Percentiles rank a stretch among this genome's conserved stretches.
phyloP scores from a whole-genome alignment of 345 rosid species.

The Excoecaria agallocha region DNA sequence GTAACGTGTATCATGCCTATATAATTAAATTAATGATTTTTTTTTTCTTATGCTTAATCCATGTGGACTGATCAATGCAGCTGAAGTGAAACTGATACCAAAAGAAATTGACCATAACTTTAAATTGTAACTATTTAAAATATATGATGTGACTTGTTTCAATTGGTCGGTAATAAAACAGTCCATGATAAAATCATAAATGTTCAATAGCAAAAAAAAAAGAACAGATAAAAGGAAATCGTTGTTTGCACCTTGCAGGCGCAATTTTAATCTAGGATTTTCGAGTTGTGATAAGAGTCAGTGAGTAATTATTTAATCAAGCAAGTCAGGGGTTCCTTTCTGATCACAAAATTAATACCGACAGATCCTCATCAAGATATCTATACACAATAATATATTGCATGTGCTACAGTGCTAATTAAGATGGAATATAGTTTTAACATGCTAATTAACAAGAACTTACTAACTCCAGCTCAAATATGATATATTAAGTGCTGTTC shows the following conservation, averaged over 20 bases:
- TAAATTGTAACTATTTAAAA: no score
- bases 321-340: not conserved
- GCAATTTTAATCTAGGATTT: not conserved
- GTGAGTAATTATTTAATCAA: no score
- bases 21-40: no score
- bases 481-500: constrained; percentile 2
- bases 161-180: not conserved
- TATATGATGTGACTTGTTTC: not conserved
- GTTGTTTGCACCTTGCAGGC: not conserved
- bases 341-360: not conserved
- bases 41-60: no score
- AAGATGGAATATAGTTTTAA: not conserved
- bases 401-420: not conserved
- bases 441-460: not conserved
- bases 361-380: not conserved
- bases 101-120: no score
- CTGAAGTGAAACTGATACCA: no score
- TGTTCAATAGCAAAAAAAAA: not conserved
- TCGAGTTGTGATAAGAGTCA: no score
- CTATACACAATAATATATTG: not conserved
- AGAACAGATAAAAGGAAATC: not conserved
- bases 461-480: not conserved
- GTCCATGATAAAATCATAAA: not conserved
- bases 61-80: no score
- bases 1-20: not conserved